Evolutionary conservation across 495 filamentous ascomycete genomes (phyloP), one percentile per base, ranked within the genome.

Genomic region (Lasiosphaeriaceae sp.): DNA sequence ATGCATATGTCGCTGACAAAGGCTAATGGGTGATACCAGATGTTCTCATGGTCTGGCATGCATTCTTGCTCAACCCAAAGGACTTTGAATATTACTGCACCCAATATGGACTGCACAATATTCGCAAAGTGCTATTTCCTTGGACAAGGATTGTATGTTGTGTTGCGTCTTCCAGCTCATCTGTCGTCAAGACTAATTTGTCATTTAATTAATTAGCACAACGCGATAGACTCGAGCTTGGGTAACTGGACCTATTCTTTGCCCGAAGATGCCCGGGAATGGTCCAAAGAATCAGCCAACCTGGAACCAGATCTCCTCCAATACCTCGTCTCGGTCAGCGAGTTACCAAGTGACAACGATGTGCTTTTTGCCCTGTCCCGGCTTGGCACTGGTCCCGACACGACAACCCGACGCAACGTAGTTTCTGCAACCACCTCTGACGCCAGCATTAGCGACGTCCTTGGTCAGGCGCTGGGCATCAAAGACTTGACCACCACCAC

Each of bases 41-140:
- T 67, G 79, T 92, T 1, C 67, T 92, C 22, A 88, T 92, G 86
- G 85, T 90, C 3, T 90, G 85, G 86, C 88, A 92, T 71, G 71
- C 84, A 3, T 85, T 86, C 59, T 80, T 88, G 79, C 78, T 92
- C 6, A 90, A 89, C 55, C 88, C 88, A 8, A 69, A 84, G 20
- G 66, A 68, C 48, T 90, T 82, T 60, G 29, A 47, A n/a, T 11
- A 17, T 24, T 26, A 23, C 21, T 23, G 39, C 14, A 20, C 14
- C 39, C 8, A 43, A 5, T 12, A 43, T 5, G 7, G 14, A 14
- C 39, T 43, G 4, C 7, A 7, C 7, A 14, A 12, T 4, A 43
- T 43, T 12, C 39, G 39, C 39, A 11, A 43, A 12, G 39, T 43
- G 5, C 1, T 5, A 6, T 43, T 43, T n/a, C 39, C 39, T 4